phyloP scores from a whole-genome alignment of 306 rosid species.

The Dryas alaskensis region DNA sequence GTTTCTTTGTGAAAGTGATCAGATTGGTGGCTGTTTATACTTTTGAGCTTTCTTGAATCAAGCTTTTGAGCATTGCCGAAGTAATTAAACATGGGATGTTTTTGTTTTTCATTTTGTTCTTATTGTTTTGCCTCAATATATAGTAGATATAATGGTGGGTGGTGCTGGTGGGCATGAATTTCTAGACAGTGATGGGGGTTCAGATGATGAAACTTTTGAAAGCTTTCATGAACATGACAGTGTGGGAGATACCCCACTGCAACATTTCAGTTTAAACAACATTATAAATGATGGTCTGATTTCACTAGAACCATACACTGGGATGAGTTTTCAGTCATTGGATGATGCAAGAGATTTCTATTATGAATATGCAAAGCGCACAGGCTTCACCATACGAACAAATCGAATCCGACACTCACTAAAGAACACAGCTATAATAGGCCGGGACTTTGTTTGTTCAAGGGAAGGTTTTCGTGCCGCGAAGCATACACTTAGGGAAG shows the following conservation, averaged over 20 bases:
- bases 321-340: constrained; percentile 20
- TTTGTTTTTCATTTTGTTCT: no score
- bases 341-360: constrained; percentile 28
- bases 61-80: no score
- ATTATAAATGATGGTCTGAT: constrained; percentile 6
- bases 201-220: constrained; percentile 14
- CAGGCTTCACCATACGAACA: constrained; percentile 25
- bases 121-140: no score
- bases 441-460: constrained; percentile 26
- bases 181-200: constrained; percentile 17
- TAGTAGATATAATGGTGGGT: constrained; percentile 10
- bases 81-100: no score
- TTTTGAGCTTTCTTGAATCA: no score
- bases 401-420: constrained; percentile 25
- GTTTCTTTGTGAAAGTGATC: no score
- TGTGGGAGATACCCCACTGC: constrained; percentile 12
- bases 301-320: constrained; percentile 16
- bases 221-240: constrained; percentile 7
- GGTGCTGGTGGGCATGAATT: constrained; percentile 4
- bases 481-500: constrained; percentile 20
- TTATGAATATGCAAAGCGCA: constrained; percentile 26
- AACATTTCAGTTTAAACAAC: neutral
- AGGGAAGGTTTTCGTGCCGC: constrained; percentile 28
- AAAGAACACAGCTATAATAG: constrained; percentile 27
- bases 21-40: no score